Percentiles rank a stretch among this genome's conserved stretches.
Evolutionary conservation across 768 basidiomycete species (phyloP).

Genomic region (Lyophyllum decastes): DNA sequence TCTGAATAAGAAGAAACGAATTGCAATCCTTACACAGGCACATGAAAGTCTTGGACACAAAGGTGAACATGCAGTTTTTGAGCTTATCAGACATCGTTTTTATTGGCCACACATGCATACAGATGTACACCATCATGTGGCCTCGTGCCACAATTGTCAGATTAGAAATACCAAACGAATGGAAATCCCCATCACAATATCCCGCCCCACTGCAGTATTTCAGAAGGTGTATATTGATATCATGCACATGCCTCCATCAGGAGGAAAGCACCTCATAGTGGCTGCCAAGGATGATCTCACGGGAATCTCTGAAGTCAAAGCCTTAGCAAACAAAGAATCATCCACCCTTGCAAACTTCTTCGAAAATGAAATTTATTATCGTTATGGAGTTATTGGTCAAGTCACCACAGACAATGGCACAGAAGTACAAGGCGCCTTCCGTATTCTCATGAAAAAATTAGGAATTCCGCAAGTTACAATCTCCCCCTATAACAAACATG

Average conservation of each 20-base stretch:
- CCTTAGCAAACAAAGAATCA: slow-evolving; percentile 21
- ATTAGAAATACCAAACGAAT: slow-evolving; percentile 19
- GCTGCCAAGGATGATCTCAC: slow-evolving; percentile 26
- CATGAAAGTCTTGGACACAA: slow-evolving; percentile 24
- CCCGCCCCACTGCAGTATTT: slow-evolving; percentile 26
- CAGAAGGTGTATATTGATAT: slow-evolving; percentile 27
- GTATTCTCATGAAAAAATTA: slow-evolving; percentile 20
- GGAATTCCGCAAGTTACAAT: slow-evolving; percentile 40
- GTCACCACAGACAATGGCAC: slow-evolving; percentile 32
- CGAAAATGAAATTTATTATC: slow-evolving; percentile 31
- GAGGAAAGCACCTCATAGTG: slow-evolving; percentile 23
- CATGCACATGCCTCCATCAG: slow-evolving; percentile 25
- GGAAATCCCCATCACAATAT: slow-evolving; percentile 27
- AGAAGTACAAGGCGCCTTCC: slow-evolving; percentile 25
- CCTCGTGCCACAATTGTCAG: slow-evolving; percentile 35
- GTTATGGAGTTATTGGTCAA: slow-evolving; percentile 32
- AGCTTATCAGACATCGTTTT: slow-evolving; percentile 11
- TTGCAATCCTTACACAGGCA: slow-evolving; percentile 21
- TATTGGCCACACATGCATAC: slow-evolving; percentile 23
- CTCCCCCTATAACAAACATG: slow-evolving; percentile 41
- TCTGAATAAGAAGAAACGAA: slow-evolving; percentile 8
- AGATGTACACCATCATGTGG: slow-evolving; percentile 31
- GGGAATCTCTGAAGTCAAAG: slow-evolving; percentile 20
- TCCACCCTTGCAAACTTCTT: slow-evolving; percentile 24
- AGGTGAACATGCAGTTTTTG: slow-evolving; percentile 4